Base-by-base conservation (phyloP, 2,329 filamentous ascomycete species). In the Talaromyces marneffei region DNA sequence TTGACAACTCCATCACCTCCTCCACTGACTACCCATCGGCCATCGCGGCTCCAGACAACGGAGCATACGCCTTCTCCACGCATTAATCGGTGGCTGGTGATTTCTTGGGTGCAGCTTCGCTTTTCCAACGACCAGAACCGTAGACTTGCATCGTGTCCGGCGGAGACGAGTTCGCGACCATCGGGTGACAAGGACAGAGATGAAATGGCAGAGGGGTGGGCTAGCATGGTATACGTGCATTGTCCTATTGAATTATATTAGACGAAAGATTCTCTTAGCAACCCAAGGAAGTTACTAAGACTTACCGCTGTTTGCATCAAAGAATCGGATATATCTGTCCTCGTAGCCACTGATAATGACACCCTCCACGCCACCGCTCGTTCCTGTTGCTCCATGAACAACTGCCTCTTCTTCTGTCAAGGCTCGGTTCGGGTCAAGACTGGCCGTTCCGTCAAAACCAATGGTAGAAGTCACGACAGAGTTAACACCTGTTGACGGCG, bases 191-290 rank as follows among this genome's bases (percentile, higher is more conserved):
- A 84, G 0, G 91, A 95, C 4, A 99, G 83, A 27, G 90, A 89
- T 1, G 94, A 95, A 66, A 99, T 97, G 61, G 94, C 88, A 2
- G 92, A 89, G 0, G 94, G 92, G 69, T 99, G 94, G 5, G 94
- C 94, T 63, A 97, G 86, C 94, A 99, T 99, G 70, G 90, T 95
- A 77, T 99, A 99, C 65, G 94, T 97, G 78, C 92, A 97, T 91
- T 99, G 94, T 61, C 94, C 94, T 97, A 20, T 14, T n/a, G 8
- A 37, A 54, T 27, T 33, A 4, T 5, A 9, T 39, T 25, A 33
- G 48, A n/a, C n/a, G 23, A 52, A 52, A 48, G 20, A n/a, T 12
- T 50, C 2, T 8, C 6, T 42, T 40, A n/a, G n/a, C n/a, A n/a
- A n/a, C n/a, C n/a, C n/a, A n/a, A n/a, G n/a, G n/a, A n/a, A n/a